A percentile compares a stretch with the other conserved stretches of the same genome.
Conservation (phyloP, 1,284 basidiomycete genomes). For the Trichosporon asahii region DNA sequence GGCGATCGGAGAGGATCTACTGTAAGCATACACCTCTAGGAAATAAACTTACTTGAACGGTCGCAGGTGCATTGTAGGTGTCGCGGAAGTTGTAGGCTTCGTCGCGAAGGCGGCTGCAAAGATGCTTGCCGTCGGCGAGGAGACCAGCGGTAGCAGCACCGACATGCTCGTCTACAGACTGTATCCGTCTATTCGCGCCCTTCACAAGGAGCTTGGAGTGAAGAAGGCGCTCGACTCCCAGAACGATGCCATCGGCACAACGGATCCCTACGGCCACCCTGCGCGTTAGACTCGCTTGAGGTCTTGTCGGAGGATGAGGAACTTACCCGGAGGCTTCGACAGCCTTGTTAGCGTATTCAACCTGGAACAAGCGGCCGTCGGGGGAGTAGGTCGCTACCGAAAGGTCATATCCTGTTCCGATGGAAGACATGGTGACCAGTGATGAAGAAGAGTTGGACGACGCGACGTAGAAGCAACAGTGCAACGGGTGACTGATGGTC, state of each 20-base stretch:
- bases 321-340: conserved; percentile 93
- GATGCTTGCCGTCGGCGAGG: conserved; percentile 86
- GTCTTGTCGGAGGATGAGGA: not conserved
- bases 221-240: conserved; percentile 97
- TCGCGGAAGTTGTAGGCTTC: conserved; percentile 78
- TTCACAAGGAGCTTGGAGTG: conserved; percentile 96
- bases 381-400: conserved; percentile 98
- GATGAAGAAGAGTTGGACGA: not conserved
- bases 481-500: not conserved
- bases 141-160: conserved; percentile 91
- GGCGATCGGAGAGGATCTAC: conserved; percentile 63
- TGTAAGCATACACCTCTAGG: not conserved
- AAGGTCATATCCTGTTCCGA: conserved; percentile 97
- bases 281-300: conserved; percentile 16
- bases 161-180: conserved; percentile 87
- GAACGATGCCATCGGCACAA: conserved; percentile 87
- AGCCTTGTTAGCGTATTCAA: conserved; percentile 97
- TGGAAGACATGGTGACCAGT: conserved; percentile 73
- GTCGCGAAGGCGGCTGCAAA: conserved; percentile 78
- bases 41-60: conserved; percentile 65
- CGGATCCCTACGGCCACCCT: conserved; percentile 88
- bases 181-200: conserved; percentile 87
- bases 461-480: not conserved
- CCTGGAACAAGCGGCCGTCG: conserved; percentile 97
- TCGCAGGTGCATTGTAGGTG: conserved; percentile 69